A percentile compares a stretch with the other conserved stretches of the same genome.
Conservation (phyloP, 2,329 filamentous ascomycete genomes). For the Amylocarpus encephaloides region DNA sequence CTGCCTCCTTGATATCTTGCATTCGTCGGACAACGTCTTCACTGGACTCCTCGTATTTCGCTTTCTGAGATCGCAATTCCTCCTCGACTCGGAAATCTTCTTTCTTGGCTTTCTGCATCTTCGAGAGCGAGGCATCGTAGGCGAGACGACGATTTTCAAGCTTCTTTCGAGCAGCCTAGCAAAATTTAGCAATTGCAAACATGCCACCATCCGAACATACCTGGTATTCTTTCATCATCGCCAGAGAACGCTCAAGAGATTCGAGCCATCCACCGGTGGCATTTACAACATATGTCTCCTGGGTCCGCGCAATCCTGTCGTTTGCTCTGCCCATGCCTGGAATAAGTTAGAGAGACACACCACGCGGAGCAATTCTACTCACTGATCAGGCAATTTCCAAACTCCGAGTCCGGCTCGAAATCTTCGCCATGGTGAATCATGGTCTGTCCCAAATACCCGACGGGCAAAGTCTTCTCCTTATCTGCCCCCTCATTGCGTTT, state of each 20-base stretch:
- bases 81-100: conserved; percentile 93
- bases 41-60: conserved; percentile 92
- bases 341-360: conserved; percentile 14
- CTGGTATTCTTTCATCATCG: conserved; percentile 98
- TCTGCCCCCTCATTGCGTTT: conserved; percentile 80
- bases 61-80: conserved; percentile 82
- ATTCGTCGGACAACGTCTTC: conserved; percentile 89
- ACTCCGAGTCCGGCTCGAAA: conserved; percentile 85
- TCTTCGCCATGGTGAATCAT: conserved; percentile 91
- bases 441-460: conserved; percentile 71
- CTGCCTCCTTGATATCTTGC: conserved; percentile 93
- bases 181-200: conserved; percentile 14
- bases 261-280: conserved; percentile 83
- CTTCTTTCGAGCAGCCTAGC: conserved; percentile 77
- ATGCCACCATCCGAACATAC: conserved; percentile 40
- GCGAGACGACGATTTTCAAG: conserved; percentile 82
- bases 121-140: conserved; percentile 82
- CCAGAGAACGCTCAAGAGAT: conserved; percentile 79
- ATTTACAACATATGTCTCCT: conserved; percentile 74
- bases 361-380: conserved; percentile 17
- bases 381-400: conserved; percentile 77
- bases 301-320: conserved; percentile 76
- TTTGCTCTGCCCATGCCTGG: conserved; percentile 75
- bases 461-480: conserved; percentile 77
- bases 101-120: conserved; percentile 88